phyloP scores from a whole-genome alignment of 208 protist genomes.

The Giardia muris region DNA sequence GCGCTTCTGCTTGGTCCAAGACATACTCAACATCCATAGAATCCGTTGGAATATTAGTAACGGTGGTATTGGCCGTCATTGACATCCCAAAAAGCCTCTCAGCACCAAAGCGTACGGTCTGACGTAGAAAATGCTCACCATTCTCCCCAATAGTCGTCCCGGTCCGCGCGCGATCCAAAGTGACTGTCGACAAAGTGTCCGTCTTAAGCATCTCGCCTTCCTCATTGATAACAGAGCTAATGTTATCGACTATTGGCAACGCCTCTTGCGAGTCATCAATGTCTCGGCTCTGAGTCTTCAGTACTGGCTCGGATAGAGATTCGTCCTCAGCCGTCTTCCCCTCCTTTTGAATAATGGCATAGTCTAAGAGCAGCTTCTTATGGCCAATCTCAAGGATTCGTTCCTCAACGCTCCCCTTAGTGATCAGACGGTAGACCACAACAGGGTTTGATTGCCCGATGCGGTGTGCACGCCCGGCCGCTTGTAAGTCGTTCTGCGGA shows the following conservation, averaged over 20 bases:
- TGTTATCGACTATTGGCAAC: background rate
- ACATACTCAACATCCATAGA: background rate
- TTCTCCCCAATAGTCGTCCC: background rate
- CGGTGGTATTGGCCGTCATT: no score
- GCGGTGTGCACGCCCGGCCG: slow-evolving; percentile 69
- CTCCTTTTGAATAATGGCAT: slow-evolving; percentile 59
- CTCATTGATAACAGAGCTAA: background rate
- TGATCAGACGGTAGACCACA: slow-evolving; percentile 74
- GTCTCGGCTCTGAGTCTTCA: background rate
- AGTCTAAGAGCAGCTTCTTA: slow-evolving; percentile 68
- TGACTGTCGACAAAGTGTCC: background rate
- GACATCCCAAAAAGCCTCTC: background rate
- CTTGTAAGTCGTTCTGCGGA: slow-evolving; percentile 85
- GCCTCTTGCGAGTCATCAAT: background rate
- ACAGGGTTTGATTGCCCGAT: slow-evolving; percentile 78
- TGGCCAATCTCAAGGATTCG: slow-evolving; percentile 69
- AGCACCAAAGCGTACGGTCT: background rate
- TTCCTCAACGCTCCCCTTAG: slow-evolving; percentile 71
- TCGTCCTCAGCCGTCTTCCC: background rate
- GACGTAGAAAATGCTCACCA: background rate
- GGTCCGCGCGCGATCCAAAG: background rate
- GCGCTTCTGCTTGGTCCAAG: background rate
- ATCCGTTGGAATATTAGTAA: no score
- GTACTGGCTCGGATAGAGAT: background rate
- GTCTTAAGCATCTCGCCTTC: background rate